Evolutionary conservation across 257 asterid genomes (phyloP), one percentile per base, ranked within the genome.

Genomic region (Voacanga thouarsii): DNA sequence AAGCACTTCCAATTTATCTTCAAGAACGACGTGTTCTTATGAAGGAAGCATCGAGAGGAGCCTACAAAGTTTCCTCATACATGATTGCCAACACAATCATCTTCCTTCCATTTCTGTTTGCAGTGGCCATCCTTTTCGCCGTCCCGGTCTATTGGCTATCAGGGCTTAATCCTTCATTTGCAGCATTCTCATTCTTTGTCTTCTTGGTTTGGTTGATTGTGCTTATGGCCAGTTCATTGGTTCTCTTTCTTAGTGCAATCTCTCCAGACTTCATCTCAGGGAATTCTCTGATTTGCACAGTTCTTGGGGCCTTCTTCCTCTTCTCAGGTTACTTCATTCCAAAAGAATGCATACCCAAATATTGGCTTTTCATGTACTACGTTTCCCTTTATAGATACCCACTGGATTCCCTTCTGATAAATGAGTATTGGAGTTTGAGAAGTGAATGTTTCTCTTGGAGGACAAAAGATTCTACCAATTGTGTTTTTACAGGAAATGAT

Each of bases 301-400:
- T 91, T 82, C 92, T 93, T 16, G 98, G 97, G 12, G 94, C 93
- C 0, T 93, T 93, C 84, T 93, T 93, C 77, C 90, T 93, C 51
- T 93, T 93, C 78, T 93, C 97, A 5, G 98, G 98, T 15, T 93
- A 93, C 78, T 93, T 93, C 83, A 91, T 93, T 3, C 98, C 98
- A 16, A 91, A 83, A 61, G 95, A 89, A 71, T 79, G 84, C 79
- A 93, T 93, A 21, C 98, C 98, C 6, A 93, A 85, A 73, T 93
- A 91, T 79, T 92, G 98, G 98, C 75, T 92, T 64, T 87, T 93
- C 84, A 93, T 93, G 98, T 93, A 93, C 76, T 91, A 93, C 53
- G 90, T 93, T 51, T 93, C 98, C 2, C 89, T 93, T 3, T 93
- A 93, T 83, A 79, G 98, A 90, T 92, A 93, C 78, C 97, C 98